Evolutionary conservation across 2,329 filamentous ascomycete species (phyloP), one percentile per base, ranked within the genome.

Genomic region (Achaetomium macrosporum): DNA sequence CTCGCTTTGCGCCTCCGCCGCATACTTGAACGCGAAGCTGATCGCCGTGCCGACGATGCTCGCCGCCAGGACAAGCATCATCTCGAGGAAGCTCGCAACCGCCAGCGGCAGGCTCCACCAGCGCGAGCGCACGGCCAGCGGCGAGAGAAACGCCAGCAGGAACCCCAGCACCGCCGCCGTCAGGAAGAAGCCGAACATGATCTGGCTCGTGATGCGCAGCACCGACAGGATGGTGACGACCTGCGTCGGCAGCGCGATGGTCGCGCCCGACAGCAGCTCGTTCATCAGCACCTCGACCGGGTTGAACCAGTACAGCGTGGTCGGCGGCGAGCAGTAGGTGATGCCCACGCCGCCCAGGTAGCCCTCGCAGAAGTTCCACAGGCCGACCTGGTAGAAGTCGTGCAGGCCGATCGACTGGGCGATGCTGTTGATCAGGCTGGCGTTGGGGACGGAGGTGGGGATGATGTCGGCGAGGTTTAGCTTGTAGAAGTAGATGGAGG

Each of bases 291-390:
- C 89, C 53, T 85, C 74, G 40, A 96, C 85, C 0, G 91, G 91
- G 67, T 96, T 90, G 73, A 96, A 96, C 85, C 88, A 95, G 72
- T 88, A 97, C 51, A 91, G 75, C 8, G 76, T 74, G 62, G 81
- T 63, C 0, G 90, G 86, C 6, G 72, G 70, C 8, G 87, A 90
- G 71, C 92, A 97, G 57, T 73, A 72, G 0, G 88, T 92, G 57
- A 93, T 83, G 36, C 88, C 88, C n/a, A n/a, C n/a, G 61, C 85
- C 76, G 61, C 80, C 77, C 51, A 81, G 74, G 69, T 91, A 95
- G 17, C 91, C 91, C 68, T 95, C 88, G 69, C 92, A 97, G 68
- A 87, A 96, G 55, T 84, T 86, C 92, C 92, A 97, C 39, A 96
- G 72, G 6, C 91, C 91, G 29, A 95, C 87, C 63, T 90, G 87